These are phyloP conservation scores for Xylaria grammica DNA, from an alignment of 495 filamentous ascomycete genomes.

Conservation along the genomic window DNA sequence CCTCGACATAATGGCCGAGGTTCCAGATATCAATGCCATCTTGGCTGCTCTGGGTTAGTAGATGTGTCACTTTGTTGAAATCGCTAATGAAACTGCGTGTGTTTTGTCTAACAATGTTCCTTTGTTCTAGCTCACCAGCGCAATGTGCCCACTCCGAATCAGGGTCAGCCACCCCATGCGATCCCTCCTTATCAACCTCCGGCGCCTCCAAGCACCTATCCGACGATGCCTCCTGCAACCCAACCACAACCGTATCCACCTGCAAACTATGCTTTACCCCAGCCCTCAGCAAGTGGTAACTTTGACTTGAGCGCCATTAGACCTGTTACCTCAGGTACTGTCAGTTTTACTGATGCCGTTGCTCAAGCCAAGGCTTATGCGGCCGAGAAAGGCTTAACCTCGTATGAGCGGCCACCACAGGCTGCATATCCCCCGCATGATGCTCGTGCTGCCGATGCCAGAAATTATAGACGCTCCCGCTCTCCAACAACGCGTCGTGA, in stretches of 20 bases:
- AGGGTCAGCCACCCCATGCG: constrained; percentile 41
- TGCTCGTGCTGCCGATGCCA: constrained; percentile 44
- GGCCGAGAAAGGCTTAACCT: constrained; percentile 67
- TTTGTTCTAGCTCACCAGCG: constrained; percentile 35
- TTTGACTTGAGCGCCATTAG: constrained; percentile 77
- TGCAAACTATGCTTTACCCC: constrained; percentile 63
- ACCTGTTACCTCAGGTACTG: constrained; percentile 72
- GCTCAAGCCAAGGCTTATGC: constrained; percentile 74
- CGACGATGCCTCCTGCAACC: constrained; percentile 35
- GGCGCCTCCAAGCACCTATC: constrained; percentile 32
- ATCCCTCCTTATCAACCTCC: constrained; percentile 46
- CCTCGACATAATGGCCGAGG: constrained; percentile 46
- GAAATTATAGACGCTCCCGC: constrained; percentile 67
- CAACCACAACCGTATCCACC: constrained; percentile 47
- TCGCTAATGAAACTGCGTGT: constrained; percentile 6
- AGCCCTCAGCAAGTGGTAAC: constrained; percentile 69
- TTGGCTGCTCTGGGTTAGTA: constrained; percentile 59
- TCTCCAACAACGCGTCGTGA: constrained; percentile 68
- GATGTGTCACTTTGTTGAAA: not conserved
- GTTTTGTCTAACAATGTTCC: constrained; percentile 14
- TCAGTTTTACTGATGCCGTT: constrained; percentile 74
- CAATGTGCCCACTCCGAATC: constrained; percentile 42
- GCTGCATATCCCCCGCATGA: constrained; percentile 46
- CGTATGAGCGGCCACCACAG: constrained; percentile 52
- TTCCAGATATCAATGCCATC: constrained; percentile 57